phyloP scores from a whole-genome alignment of 1,284 basidiomycete species.

The Quambalaria eucalypti region DNA sequence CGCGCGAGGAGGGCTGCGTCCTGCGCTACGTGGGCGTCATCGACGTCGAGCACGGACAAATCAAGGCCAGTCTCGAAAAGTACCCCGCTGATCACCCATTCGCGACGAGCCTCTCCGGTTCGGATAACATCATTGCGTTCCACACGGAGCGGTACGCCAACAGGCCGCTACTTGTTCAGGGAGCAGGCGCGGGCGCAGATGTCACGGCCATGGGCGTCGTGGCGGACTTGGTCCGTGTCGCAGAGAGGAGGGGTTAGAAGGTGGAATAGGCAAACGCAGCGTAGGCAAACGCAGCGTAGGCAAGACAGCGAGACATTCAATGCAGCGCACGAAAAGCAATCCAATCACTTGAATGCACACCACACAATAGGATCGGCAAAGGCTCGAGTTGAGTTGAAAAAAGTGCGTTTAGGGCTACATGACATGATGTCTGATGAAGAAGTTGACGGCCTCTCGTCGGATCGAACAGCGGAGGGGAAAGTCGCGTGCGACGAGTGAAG shows the following conservation, averaged over 20 bases:
- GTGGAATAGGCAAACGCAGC: neutral
- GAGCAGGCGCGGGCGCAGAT: constrained; percentile 87
- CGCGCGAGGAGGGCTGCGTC: constrained; percentile 68
- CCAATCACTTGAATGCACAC: too few relatives aligned
- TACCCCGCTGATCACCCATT: constrained; percentile 85
- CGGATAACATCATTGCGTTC: constrained; percentile 97
- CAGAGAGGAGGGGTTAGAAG: constrained; percentile 36
- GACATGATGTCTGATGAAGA: too few relatives aligned
- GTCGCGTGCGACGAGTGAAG: too few relatives aligned
- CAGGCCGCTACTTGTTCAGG: constrained; percentile 74
- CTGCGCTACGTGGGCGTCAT: constrained; percentile 90
- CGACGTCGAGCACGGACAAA: constrained; percentile 63
- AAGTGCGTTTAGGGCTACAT: too few relatives aligned
- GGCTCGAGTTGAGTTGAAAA: too few relatives aligned
- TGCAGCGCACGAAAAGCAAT: too few relatives aligned
- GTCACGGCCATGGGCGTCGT: constrained; percentile 97
- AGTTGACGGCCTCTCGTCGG: too few relatives aligned
- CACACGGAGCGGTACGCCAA: constrained; percentile 70
- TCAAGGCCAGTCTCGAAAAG: constrained; percentile 81
- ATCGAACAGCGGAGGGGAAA: too few relatives aligned
- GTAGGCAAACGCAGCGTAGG: constrained; percentile 8
- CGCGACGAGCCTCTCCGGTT: constrained; percentile 85
- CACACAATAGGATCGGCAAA: too few relatives aligned
- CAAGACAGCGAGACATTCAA: constrained; percentile 16
- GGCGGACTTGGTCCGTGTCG: constrained; percentile 56